phyloP scores from a whole-genome alignment of 805 yeast genomes.

The Saturnispora bothae region DNA sequence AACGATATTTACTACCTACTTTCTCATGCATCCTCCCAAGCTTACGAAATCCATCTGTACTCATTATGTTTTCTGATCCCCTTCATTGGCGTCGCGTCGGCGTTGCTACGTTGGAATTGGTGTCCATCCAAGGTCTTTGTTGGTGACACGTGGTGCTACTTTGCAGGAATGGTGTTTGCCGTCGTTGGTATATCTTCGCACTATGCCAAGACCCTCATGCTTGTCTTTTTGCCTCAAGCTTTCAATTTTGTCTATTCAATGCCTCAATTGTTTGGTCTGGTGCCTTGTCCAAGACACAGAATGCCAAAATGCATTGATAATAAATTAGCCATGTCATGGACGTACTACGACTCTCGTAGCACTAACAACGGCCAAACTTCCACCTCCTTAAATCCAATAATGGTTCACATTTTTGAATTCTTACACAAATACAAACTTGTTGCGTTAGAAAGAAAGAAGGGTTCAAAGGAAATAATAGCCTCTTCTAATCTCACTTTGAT shows the following conservation, averaged over 20 bases:
- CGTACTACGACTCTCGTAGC: no score
- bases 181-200: constrained; percentile 94
- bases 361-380: no score
- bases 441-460: constrained; percentile 25
- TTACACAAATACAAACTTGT: constrained; percentile 44
- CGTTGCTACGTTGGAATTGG: constrained; percentile 70
- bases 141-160: constrained; percentile 96
- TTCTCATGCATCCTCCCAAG: constrained; percentile 44
- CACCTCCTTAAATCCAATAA: constrained; percentile 19
- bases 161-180: constrained; percentile 98
- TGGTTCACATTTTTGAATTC: constrained; percentile 30
- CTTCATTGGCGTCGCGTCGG: constrained; percentile 73
- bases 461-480: constrained; percentile 24
- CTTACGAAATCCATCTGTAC: constrained; percentile 73
- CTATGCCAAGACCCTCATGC: constrained; percentile 82
- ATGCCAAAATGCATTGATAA: constrained; percentile 65
- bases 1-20: constrained; percentile 67
- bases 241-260: constrained; percentile 79
- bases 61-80: constrained; percentile 77
- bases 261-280: constrained; percentile 81
- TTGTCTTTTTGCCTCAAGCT: constrained; percentile 85
- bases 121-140: constrained; percentile 91
- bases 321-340: constrained; percentile 62
- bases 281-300: constrained; percentile 95
- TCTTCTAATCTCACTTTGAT: constrained; percentile 83